These are phyloP conservation scores for Fusarium sp. DNA, from an alignment of 2,329 filamentous ascomycete species.

Conservation along the genomic window DNA sequence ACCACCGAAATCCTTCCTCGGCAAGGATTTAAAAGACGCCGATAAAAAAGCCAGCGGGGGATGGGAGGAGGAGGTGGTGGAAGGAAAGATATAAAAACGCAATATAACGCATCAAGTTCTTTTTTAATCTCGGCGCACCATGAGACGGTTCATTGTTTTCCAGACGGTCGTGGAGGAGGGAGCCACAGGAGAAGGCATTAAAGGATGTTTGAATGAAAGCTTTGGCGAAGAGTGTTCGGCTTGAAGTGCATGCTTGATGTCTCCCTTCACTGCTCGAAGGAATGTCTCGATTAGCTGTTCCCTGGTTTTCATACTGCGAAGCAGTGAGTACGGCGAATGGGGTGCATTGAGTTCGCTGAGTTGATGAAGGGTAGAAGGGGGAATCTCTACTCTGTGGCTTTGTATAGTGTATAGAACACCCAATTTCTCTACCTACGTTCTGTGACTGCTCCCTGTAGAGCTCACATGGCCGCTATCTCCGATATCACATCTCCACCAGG, in stretches of 20 bases:
- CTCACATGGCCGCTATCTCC: neutral
- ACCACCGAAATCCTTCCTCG: constrained; percentile 27
- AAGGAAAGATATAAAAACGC: constrained; percentile 19
- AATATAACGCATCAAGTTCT: constrained; percentile 22
- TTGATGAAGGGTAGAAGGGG: constrained; percentile 14
- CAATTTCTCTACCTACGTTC: constrained; percentile 18
- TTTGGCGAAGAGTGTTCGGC: constrained; percentile 13
- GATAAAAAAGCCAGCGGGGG: constrained; percentile 11
- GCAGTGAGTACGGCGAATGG: neutral
- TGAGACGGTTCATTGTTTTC: constrained; percentile 30
- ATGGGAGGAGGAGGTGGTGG: neutral
- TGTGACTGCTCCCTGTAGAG: neutral
- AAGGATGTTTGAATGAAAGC: constrained; percentile 25
- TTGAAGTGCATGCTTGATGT: constrained; percentile 1
- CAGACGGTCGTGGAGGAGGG: constrained; percentile 17
- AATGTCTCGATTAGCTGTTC: neutral
- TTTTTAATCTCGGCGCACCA: constrained; percentile 35
- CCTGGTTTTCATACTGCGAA: neutral
- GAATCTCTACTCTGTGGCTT: constrained; percentile 34
- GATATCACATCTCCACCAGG: neutral
- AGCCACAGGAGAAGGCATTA: neutral
- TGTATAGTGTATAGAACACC: constrained; percentile 52
- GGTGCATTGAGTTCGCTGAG: neutral
- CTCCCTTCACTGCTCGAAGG: constrained; percentile 1
- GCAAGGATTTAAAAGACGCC: constrained; percentile 30